A percentile compares a stretch with the other conserved stretches of the same genome.
phyloP scores from a whole-genome alignment of 2,329 filamentous ascomycete genomes.

The Microcyclospora tardicrescens region DNA sequence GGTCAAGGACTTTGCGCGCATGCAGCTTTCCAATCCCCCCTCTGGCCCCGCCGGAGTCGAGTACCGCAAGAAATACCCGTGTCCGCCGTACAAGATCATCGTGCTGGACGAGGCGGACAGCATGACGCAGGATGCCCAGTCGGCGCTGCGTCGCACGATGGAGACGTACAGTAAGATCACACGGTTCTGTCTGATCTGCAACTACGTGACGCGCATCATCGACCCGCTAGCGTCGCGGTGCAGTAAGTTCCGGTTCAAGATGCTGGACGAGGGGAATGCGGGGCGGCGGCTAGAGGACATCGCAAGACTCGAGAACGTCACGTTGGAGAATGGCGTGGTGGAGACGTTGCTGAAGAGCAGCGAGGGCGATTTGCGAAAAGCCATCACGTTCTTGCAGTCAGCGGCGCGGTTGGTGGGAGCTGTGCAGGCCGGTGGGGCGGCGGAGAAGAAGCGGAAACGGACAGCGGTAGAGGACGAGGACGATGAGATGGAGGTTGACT shows the following conservation, averaged over 20 bases:
- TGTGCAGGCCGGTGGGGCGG: conserved; percentile 16
- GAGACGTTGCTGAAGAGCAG: conserved; percentile 76
- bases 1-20: conserved; percentile 94
- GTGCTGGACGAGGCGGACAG: conserved; percentile 96
- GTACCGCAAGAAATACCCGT: conserved; percentile 61
- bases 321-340: conserved; percentile 62
- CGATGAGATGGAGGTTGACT: conserved; percentile 42
- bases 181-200: conserved; percentile 93
- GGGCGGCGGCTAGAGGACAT: conserved; percentile 69
- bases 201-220: conserved; percentile 97
- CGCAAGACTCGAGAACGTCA: conserved; percentile 63
- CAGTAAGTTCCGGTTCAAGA: conserved; percentile 97
- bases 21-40: conserved; percentile 78
- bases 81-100: conserved; percentile 97
- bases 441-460: conserved; percentile 26
- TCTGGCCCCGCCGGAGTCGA: conserved; percentile 45
- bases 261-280: conserved; percentile 75
- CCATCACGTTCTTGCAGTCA: conserved; percentile 91
- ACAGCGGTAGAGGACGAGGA: conserved; percentile 47
- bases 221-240: conserved; percentile 88
- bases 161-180: conserved; percentile 96
- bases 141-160: conserved; percentile 87
- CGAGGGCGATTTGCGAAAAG: conserved; percentile 89
- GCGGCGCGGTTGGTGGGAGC: conserved; percentile 79
- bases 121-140: conserved; percentile 98